phyloP scores from a whole-genome alignment of 2,329 filamentous ascomycete species.

The Fusarium coicis region DNA sequence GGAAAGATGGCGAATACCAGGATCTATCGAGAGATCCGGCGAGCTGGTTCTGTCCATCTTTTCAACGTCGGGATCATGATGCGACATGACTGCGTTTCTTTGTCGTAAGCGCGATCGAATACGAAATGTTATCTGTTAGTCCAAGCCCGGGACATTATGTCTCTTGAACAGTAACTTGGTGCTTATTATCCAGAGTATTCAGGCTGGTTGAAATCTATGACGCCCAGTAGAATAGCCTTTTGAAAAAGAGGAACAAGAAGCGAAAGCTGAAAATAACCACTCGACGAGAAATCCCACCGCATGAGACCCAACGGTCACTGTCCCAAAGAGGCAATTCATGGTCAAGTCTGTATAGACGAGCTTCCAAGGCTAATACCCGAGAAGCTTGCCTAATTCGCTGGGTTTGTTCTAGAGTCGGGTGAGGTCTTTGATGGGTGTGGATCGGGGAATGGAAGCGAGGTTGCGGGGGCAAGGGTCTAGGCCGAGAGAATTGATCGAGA shows the following conservation, averaged over 20 bases:
- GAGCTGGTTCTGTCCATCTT: constrained; percentile 50
- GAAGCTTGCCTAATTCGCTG: constrained; percentile 15
- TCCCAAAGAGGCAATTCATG: constrained; percentile 10
- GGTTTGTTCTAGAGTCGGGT: constrained; percentile 16
- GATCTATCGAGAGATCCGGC: constrained; percentile 46
- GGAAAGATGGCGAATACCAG: constrained; percentile 35
- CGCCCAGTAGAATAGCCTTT: background rate
- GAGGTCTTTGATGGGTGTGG: constrained; percentile 5
- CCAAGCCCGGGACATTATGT: constrained; percentile 29
- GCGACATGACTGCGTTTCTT: constrained; percentile 19
- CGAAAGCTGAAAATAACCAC: background rate
- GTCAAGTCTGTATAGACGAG: constrained; percentile 19
- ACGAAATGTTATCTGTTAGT: constrained; percentile 19
- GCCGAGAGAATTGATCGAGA: constrained; percentile 23
- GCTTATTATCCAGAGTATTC: background rate
- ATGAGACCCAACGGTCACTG: background rate
- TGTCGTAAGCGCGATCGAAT: background rate
- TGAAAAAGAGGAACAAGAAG: background rate
- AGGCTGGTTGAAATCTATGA: constrained; percentile 25
- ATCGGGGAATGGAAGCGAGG: constrained; percentile 21
- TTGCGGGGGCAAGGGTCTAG: constrained; percentile 32
- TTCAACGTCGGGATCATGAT: constrained; percentile 43
- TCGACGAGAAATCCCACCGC: background rate
- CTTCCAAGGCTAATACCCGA: constrained; percentile 22
- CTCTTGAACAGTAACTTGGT: background rate